A percentile compares a stretch with the other conserved stretches of the same genome.
These are phyloP conservation scores for Kluyveromyces aestuarii DNA, from an alignment of 805 yeast genomes.

Conservation along the genomic window DNA sequence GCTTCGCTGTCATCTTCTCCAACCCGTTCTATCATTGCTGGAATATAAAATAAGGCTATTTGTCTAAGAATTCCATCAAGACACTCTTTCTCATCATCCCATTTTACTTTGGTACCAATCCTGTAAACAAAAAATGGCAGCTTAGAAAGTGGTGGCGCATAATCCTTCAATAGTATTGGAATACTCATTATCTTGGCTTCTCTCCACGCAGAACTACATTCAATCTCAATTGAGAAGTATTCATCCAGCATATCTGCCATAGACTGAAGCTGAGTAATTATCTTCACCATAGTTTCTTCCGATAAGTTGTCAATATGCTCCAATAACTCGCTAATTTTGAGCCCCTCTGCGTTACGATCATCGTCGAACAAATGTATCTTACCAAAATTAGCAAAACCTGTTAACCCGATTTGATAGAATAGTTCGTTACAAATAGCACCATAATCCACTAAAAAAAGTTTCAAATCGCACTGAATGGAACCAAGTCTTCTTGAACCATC, in stretches of 20 bases:
- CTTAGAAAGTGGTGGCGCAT: constrained; percentile 54
- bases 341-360: constrained; percentile 9
- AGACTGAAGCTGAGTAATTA: constrained; percentile 24
- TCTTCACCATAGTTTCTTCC: constrained; percentile 16
- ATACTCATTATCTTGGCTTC: constrained; percentile 37
- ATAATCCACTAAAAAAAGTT: constrained; percentile 72
- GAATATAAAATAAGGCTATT: constrained; percentile 65
- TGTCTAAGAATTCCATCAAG: constrained; percentile 55
- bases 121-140: constrained; percentile 59
- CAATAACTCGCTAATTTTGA: constrained; percentile 13
- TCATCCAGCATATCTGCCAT: constrained; percentile 77
- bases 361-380: constrained; percentile 32
- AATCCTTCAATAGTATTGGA: constrained; percentile 61
- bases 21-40: constrained; percentile 36
- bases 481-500: constrained; percentile 62
- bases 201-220: constrained; percentile 19
- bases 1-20: constrained; percentile 16
- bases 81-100: constrained; percentile 62
- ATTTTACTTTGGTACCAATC: constrained; percentile 50
- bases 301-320: constrained; percentile 12
- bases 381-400: constrained; percentile 81
- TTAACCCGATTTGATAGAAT: constrained; percentile 71
- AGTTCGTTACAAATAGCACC: constrained; percentile 56
- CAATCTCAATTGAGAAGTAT: constrained; percentile 54
- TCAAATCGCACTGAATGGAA: constrained; percentile 79